phyloP scores from a whole-genome alignment of 176 grass and related monocot species.

The Cocos nucifera region DNA sequence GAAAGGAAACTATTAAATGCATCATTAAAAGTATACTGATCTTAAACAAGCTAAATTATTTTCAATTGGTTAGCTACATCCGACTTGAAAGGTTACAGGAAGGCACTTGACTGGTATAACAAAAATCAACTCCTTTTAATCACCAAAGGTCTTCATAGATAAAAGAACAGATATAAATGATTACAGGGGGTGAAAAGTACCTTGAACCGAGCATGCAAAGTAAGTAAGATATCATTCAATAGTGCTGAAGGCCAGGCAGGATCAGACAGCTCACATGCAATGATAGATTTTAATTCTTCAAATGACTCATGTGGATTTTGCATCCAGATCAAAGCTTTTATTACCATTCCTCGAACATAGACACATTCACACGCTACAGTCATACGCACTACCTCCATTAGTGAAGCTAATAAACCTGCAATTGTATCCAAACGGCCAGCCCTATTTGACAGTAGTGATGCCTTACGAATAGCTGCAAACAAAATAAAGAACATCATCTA shows the following conservation, averaged over 20 bases:
- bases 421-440: slow-evolving; percentile 72
- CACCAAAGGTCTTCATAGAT: not conserved
- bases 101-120: no score
- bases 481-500: slow-evolving; percentile 6
- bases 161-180: slow-evolving; percentile 11
- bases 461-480: slow-evolving; percentile 53
- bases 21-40: no score
- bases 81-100: no score
- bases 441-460: slow-evolving; percentile 62
- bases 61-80: no score
- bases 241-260: slow-evolving; percentile 92
- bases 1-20: no score
- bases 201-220: slow-evolving; percentile 98
- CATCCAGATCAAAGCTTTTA: slow-evolving; percentile 99
- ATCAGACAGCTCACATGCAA: slow-evolving; percentile 95
- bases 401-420: slow-evolving; percentile 83
- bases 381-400: slow-evolving; percentile 97
- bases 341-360: slow-evolving; percentile 97
- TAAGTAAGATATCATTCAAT: slow-evolving; percentile 95
- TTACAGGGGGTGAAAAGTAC: slow-evolving; percentile 30
- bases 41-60: no score
- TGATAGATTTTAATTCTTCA: slow-evolving; percentile 88
- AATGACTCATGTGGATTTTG: slow-evolving; percentile 97
- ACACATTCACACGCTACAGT: slow-evolving; percentile 98
- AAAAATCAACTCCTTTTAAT: no score